Percentiles rank a stretch among this genome's conserved stretches.
Evolutionary conservation across 2,329 filamentous ascomycete genomes (phyloP).

Genomic region (Tricladium varicosporioides): DNA sequence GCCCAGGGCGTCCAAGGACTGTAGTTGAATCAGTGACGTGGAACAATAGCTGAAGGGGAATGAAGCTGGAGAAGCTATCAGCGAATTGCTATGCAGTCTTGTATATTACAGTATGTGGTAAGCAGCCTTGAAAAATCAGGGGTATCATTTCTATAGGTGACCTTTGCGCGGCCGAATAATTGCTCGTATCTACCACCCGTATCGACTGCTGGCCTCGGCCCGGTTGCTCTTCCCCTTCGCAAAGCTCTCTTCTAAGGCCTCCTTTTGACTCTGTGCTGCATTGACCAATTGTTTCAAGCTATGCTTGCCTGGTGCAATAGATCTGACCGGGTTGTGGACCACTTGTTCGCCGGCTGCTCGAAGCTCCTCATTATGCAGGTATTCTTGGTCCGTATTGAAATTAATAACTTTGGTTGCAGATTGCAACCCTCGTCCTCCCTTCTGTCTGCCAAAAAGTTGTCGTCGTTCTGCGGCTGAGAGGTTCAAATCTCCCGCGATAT

Average conservation of each 20-base stretch:
- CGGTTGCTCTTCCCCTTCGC: slow-evolving; percentile 76
- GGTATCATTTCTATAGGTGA: slow-evolving; percentile 15
- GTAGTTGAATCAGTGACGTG: too few relatives aligned
- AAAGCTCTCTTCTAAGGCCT: slow-evolving; percentile 90
- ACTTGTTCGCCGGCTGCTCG: slow-evolving; percentile 66
- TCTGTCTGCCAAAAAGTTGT: slow-evolving; percentile 77
- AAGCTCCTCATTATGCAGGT: slow-evolving; percentile 77
- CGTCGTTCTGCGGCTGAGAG: slow-evolving; percentile 74
- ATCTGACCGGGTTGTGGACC: slow-evolving; percentile 77
- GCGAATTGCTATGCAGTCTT: too few relatives aligned
- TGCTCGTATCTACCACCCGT: slow-evolving; percentile 65
- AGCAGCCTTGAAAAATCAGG: not conserved
- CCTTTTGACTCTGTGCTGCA: slow-evolving; percentile 76
- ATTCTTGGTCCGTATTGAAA: slow-evolving; percentile 88
- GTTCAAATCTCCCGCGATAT: slow-evolving; percentile 74
- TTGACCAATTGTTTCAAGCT: slow-evolving; percentile 84
- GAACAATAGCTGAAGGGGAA: too few relatives aligned
- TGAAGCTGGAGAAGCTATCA: too few relatives aligned
- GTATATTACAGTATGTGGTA: too few relatives aligned
- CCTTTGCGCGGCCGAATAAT: not conserved
- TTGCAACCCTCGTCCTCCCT: slow-evolving; percentile 37
- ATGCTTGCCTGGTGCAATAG: slow-evolving; percentile 85
- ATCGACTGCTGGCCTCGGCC: slow-evolving; percentile 76
- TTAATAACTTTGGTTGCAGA: slow-evolving; percentile 69
- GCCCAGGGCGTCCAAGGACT: too few relatives aligned